Conservation (phyloP, 768 basidiomycete species). For the Trametes meyenii region DNA sequence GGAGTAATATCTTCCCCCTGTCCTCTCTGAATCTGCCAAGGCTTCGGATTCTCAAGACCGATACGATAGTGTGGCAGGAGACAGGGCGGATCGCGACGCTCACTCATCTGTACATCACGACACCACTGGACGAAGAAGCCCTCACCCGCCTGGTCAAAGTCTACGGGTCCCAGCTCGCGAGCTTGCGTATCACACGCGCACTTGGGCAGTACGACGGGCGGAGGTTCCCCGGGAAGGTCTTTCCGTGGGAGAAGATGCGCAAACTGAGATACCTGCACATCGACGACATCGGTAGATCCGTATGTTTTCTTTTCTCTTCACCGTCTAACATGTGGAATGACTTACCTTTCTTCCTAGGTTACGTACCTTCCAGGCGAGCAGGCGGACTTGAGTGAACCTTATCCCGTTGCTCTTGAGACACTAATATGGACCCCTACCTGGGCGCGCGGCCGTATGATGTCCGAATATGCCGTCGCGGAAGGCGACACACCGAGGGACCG, state of each 20-base stretch:
- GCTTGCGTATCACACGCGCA: not conserved
- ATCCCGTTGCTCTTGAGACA: not conserved
- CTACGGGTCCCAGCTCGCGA: not conserved
- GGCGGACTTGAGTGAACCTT: not conserved
- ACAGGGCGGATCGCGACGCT: not conserved
- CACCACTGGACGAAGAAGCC: not conserved
- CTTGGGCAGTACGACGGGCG: not conserved
- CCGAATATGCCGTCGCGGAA: not conserved
- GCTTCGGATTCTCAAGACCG: not conserved
- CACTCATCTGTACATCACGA: not conserved
- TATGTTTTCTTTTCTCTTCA: not conserved
- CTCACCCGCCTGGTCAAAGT: not conserved
- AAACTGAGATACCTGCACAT: not conserved
- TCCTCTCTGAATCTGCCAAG: not conserved
- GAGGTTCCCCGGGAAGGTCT: not conserved
- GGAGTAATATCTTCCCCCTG: not conserved
- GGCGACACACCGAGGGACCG: not conserved
- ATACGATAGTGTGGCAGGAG: not conserved
- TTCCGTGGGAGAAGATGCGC: not conserved
- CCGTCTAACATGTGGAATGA: not conserved
- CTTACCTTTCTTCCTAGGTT: not conserved
- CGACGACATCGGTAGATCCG: not conserved
- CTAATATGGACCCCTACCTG: not conserved
- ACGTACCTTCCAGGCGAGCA: not conserved
- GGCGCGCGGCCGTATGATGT: not conserved